A percentile compares a stretch with the other conserved stretches of the same genome.
Evolutionary conservation across 148 eudicot species (phyloP).

Genomic region (Vaccinium myrtillus): DNA sequence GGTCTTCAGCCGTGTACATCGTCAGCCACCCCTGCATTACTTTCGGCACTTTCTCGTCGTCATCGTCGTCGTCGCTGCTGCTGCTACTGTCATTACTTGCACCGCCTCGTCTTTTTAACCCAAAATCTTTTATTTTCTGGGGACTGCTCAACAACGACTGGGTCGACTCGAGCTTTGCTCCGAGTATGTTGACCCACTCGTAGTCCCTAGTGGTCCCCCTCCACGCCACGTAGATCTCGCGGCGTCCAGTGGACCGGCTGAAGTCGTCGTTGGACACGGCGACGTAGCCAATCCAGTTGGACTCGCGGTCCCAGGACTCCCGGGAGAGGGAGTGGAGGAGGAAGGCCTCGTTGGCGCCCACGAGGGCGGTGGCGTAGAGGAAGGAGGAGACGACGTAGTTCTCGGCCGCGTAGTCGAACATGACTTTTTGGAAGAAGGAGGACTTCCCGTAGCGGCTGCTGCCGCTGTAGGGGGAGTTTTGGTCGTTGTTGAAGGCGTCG

Average conservation of each 20-base stretch:
- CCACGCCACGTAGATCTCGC: slow-evolving; percentile 28
- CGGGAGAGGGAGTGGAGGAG: slow-evolving; percentile 17
- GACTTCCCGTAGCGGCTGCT: slow-evolving; percentile 22
- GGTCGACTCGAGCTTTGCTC: slow-evolving; percentile 20
- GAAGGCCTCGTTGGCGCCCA: slow-evolving; percentile 17
- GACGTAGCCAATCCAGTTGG: slow-evolving; percentile 32
- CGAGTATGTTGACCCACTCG: slow-evolving; percentile 17
- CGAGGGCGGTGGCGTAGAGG: slow-evolving; percentile 27
- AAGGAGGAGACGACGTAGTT: slow-evolving; percentile 15
- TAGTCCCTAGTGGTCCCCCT: slow-evolving; percentile 23
- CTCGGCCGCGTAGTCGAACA: slow-evolving; percentile 12
- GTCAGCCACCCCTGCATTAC: slow-evolving; percentile 31
- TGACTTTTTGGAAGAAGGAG: slow-evolving; percentile 20
- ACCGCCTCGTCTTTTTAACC: neutral
- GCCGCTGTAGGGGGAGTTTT: slow-evolving; percentile 23
- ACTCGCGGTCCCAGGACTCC: slow-evolving; percentile 23
- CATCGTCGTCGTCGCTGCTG: slow-evolving; percentile 4
- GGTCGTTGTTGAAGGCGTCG: slow-evolving; percentile 30
- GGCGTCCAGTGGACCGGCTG: slow-evolving; percentile 8
- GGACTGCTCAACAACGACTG: slow-evolving; percentile 11
- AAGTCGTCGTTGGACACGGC: slow-evolving; percentile 23
- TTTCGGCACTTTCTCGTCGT: slow-evolving; percentile 2
- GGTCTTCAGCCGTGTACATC: slow-evolving; percentile 22
- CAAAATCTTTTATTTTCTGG: neutral
- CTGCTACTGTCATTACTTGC: neutral